Percentiles rank a stretch among this genome's conserved stretches.
phyloP scores from a whole-genome alignment of 495 filamentous ascomycete species.

The Cercophora samala region DNA sequence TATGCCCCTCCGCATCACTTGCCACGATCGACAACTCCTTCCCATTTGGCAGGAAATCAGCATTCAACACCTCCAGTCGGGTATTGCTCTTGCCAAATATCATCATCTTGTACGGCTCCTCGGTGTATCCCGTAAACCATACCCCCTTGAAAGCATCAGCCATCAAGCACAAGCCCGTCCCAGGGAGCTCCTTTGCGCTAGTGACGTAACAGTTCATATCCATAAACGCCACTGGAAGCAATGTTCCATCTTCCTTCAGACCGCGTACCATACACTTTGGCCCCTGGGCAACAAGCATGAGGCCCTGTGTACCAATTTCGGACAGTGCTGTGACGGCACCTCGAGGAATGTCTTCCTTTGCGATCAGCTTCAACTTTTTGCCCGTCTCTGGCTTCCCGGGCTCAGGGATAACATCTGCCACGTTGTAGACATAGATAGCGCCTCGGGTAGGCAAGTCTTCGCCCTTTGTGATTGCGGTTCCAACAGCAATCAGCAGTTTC shows the following conservation, averaged over 20 bases:
- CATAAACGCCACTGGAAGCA: slow-evolving; percentile 95
- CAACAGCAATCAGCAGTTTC: slow-evolving; percentile 74
- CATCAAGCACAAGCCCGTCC: slow-evolving; percentile 78
- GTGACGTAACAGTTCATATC: slow-evolving; percentile 93
- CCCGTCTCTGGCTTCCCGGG: slow-evolving; percentile 81
- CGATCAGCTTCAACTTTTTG: slow-evolving; percentile 77
- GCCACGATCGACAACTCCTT: slow-evolving; percentile 78
- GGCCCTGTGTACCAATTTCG: slow-evolving; percentile 85
- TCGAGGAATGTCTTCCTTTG: slow-evolving; percentile 79
- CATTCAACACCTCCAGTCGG: slow-evolving; percentile 71
- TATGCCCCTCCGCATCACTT: slow-evolving; percentile 76
- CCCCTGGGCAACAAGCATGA: slow-evolving; percentile 86
- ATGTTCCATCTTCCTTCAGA: slow-evolving; percentile 86
- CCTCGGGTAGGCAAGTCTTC: slow-evolving; percentile 85
- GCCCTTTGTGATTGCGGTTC: slow-evolving; percentile 76
- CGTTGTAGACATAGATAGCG: slow-evolving; percentile 85
- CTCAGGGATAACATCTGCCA: slow-evolving; percentile 86
- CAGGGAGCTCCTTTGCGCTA: slow-evolving; percentile 71
- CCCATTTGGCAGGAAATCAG: slow-evolving; percentile 86
- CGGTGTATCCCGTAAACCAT: slow-evolving; percentile 91
- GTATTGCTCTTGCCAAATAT: slow-evolving; percentile 83
- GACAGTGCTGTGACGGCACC: slow-evolving; percentile 90
- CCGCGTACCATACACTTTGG: slow-evolving; percentile 97
- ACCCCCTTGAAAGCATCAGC: slow-evolving; percentile 88
- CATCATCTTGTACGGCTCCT: slow-evolving; percentile 92